Conservation (phyloP, 345 rosid genomes). For the Euclidium syriacum region DNA sequence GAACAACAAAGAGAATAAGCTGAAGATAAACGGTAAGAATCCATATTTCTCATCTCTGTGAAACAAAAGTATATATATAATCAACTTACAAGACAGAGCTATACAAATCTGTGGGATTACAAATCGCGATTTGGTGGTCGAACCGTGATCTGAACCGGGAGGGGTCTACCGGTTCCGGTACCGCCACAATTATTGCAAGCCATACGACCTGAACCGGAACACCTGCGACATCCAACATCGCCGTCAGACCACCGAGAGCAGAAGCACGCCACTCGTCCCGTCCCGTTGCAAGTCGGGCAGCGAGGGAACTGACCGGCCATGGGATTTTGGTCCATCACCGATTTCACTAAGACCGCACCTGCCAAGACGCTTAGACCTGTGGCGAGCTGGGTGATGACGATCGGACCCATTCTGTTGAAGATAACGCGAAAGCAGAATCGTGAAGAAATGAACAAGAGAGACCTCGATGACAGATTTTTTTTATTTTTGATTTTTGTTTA, state of each 20-base stretch:
- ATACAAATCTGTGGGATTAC: conserved; percentile 21
- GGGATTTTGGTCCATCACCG: conserved; percentile 79
- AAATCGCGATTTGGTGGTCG: conserved; percentile 45
- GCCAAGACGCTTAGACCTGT: conserved; percentile 85
- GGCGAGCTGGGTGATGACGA: conserved; percentile 74
- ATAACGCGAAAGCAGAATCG: conserved; percentile 15
- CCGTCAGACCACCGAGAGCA: conserved; percentile 95
- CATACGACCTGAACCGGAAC: conserved; percentile 86
- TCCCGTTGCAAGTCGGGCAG: conserved; percentile 77
- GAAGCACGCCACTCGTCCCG: conserved; percentile 71
- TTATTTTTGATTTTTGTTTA: not conserved
- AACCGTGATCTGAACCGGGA: conserved; percentile 68
- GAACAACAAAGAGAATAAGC: too few relatives aligned
- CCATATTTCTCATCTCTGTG: conserved; percentile 10
- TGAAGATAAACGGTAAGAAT: conserved; percentile 9
- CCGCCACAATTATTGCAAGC: conserved; percentile 87
- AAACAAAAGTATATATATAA: conserved; percentile 10
- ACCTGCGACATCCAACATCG: conserved; percentile 79
- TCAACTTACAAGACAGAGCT: conserved; percentile 20
- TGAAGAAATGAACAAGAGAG: conserved; percentile 24
- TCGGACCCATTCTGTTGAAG: conserved; percentile 51
- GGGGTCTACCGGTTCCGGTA: conserved; percentile 78
- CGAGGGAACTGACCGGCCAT: conserved; percentile 75
- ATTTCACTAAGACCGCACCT: conserved; percentile 78
- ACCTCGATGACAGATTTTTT: conserved; percentile 14